phyloP scores from a whole-genome alignment of 306 rosid species.

The Pyrus communis region DNA sequence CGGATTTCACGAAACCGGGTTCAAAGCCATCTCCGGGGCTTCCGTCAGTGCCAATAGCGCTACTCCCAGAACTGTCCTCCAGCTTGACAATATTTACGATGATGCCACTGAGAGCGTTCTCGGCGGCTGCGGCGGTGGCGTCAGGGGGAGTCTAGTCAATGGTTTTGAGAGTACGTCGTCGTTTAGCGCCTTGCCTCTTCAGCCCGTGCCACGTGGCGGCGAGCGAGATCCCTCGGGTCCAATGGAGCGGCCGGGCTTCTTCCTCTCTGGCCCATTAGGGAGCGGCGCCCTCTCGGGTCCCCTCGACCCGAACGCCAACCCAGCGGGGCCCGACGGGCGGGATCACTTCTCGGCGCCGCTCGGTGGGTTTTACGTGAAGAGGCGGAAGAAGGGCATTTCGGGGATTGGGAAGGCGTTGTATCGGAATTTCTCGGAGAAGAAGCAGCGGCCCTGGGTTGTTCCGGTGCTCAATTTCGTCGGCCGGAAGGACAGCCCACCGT shows the following conservation, averaged over 20 bases:
- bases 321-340: constrained; percentile 13
- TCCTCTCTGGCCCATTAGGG: constrained; percentile 93
- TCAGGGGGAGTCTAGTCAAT: constrained; percentile 46
- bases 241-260: constrained; percentile 64
- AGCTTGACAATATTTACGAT: constrained; percentile 42
- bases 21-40: constrained; percentile 90
- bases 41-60: constrained; percentile 89
- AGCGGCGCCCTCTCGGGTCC: constrained; percentile 86
- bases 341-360: constrained; percentile 87
- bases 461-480: constrained; percentile 73
- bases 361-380: constrained; percentile 49
- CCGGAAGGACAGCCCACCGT: constrained; percentile 44
- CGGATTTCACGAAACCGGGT: constrained; percentile 58
- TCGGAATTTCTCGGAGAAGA: constrained; percentile 60
- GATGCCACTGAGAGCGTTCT: constrained; percentile 35
- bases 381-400: constrained; percentile 59
- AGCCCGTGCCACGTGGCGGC: constrained; percentile 60
- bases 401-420: constrained; percentile 66
- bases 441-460: constrained; percentile 88
- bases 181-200: constrained; percentile 77
- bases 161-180: constrained; percentile 88
- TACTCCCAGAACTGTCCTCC: constrained; percentile 69
- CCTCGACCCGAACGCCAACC: constrained; percentile 35
- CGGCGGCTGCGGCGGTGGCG: constrained; percentile 33
- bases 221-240: constrained; percentile 58